These are phyloP conservation scores for Ascoidea asiatica DNA, from an alignment of 805 yeast species.

Conservation along the genomic window DNA sequence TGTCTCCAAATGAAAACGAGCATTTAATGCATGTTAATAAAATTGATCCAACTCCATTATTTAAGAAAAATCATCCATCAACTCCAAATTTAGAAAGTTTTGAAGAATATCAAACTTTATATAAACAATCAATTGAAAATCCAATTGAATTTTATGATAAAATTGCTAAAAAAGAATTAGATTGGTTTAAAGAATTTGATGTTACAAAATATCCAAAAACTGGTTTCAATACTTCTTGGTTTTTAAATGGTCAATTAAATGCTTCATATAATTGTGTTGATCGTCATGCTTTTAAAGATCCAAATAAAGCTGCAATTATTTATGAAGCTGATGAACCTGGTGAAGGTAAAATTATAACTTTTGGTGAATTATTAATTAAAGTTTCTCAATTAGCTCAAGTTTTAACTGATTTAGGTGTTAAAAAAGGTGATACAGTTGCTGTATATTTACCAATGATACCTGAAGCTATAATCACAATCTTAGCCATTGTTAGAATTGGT, in stretches of 20 bases:
- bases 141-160: conserved; percentile 44
- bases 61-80: conserved; percentile 21
- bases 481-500: conserved; percentile 69
- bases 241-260: conserved; percentile 63
- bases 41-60: conserved; percentile 13
- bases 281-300: conserved; percentile 58
- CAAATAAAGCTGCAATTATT: conserved; percentile 57
- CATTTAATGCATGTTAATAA: conserved; percentile 17
- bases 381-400: conserved; percentile 62
- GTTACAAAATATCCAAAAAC: conserved; percentile 28
- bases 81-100: conserved; percentile 34
- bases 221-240: conserved; percentile 44
- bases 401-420: conserved; percentile 48
- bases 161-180: conserved; percentile 32
- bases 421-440: conserved; percentile 78
- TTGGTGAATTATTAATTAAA: conserved; percentile 54
- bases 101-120: conserved; percentile 34
- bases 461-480: conserved; percentile 57
- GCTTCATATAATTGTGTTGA: conserved; percentile 27
- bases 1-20: conserved; percentile 17
- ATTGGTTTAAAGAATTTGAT: conserved; percentile 41
- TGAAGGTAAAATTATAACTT: conserved; percentile 47
- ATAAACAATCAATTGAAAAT: conserved; percentile 41
- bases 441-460: conserved; percentile 79
- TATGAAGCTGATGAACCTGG: conserved; percentile 73